Conservation (phyloP, 305 asterid species). For the Coffea humblotiana region DNA sequence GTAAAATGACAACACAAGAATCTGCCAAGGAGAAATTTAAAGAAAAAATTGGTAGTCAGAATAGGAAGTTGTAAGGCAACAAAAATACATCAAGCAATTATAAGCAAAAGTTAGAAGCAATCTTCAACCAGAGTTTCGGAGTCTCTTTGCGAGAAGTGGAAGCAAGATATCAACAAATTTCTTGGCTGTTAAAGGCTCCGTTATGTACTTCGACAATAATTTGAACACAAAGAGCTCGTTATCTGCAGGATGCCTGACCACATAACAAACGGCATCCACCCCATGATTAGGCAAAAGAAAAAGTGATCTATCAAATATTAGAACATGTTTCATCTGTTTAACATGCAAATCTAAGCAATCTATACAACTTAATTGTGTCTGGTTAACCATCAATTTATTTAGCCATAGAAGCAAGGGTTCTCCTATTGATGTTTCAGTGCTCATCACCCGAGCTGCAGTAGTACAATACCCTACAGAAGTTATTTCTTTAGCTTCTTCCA, state of each 20-base stretch:
- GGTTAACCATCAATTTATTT: no score
- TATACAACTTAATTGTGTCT: no score
- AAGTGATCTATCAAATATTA: slow-evolving; percentile 19
- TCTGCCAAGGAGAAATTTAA: slow-evolving; percentile 45
- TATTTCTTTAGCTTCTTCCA: no score
- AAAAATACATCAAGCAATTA: background rate
- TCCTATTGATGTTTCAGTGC: no score
- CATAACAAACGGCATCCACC: slow-evolving; percentile 42
- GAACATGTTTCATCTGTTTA: no score
- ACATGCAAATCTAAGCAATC: no score
- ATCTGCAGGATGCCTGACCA: slow-evolving; percentile 56
- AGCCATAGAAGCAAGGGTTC: no score
- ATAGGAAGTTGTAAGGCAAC: slow-evolving; percentile 16
- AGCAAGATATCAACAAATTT: slow-evolving; percentile 76
- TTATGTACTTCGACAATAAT: slow-evolving; percentile 63
- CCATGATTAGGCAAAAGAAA: slow-evolving; percentile 13
- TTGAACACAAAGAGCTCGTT: slow-evolving; percentile 71
- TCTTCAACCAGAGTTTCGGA: slow-evolving; percentile 60
- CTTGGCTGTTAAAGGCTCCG: slow-evolving; percentile 61
- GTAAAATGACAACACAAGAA: slow-evolving; percentile 48
- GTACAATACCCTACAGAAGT: no score
- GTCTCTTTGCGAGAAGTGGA: slow-evolving; percentile 64
- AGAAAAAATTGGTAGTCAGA: slow-evolving; percentile 8
- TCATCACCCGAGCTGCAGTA: no score
- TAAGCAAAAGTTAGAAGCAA: slow-evolving; percentile 17